Base-by-base conservation (phyloP, 176 grass and related monocot genomes). In the Carex littledalei region DNA sequence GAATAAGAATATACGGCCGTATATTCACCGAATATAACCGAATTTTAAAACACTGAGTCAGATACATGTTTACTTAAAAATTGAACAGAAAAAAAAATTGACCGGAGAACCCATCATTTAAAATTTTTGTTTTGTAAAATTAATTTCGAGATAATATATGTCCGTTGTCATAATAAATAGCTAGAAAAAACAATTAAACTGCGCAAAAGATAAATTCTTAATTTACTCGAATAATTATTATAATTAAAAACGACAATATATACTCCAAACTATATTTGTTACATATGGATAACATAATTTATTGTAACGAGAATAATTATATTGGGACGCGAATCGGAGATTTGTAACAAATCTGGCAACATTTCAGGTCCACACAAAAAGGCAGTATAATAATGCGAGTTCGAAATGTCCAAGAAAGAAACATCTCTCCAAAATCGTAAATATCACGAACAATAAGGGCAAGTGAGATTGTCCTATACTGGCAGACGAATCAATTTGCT, bases 361-460 rank as follows among this genome's bases (percentile, higher is more conserved):
- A 63, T 47, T 20, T 39, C 9, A 39, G 55, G 79, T 29, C 79
- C 52, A 32, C 56, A 59, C 26, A 47, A 81, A 71, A 81, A 63
- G 57, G 56, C 16, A 81, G 32, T 39, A 64, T 61, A 81, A 81
- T 62, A 81, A 61, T 63, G 37, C 32, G 13, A 83, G 81, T 68
- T 83, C 63, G 81, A 83, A 83, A 83, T 83, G 39, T 69, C 63
- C 43, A 69, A 68, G 63, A 83, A 83, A 83, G 81, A 54, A 83
- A 55, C 63, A 69, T 5, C 81, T 52, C 1, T 32, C 6, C 41
- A 18, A 4, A 55, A 21, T 56, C n/a, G 81, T 68, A 83, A 83
- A 53, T 83, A 83, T 68, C 62, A 20, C 12, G 6, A 26, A 24
- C 5, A 54, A 10, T 0, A 34, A 14, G 39, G 81, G 63, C 22